phyloP scores from a whole-genome alignment of 1,284 basidiomycete species.

The Somion occarium region DNA sequence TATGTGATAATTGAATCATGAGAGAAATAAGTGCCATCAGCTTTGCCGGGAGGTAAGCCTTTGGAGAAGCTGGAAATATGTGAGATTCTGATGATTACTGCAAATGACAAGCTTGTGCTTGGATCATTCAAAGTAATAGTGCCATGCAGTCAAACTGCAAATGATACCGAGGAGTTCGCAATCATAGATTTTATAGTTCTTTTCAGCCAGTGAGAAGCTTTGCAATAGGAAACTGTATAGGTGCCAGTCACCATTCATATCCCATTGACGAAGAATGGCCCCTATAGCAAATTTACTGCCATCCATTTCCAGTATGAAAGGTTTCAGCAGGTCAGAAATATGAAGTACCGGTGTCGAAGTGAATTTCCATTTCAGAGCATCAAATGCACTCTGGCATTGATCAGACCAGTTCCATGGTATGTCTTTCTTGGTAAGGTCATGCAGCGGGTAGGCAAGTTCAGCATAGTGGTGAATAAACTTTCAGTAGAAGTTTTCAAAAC shows the following conservation, averaged over 20 bases:
- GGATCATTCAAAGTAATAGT: neutral
- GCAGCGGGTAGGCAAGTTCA: slow-evolving; percentile 25
- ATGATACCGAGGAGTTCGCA: neutral
- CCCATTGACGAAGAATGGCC: neutral
- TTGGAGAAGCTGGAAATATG: neutral
- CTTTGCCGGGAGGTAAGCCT: neutral
- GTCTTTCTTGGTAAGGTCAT: neutral
- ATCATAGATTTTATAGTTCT: neutral
- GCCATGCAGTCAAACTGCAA: neutral
- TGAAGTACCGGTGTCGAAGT: neutral
- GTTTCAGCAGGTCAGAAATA: neutral
- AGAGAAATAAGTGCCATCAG: neutral
- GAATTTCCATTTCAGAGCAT: neutral
- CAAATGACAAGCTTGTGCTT: neutral
- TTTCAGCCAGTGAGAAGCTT: neutral
- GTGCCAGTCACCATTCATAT: no score
- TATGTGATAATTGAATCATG: neutral
- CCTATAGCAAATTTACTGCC: neutral
- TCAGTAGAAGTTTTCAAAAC: slow-evolving; percentile 40
- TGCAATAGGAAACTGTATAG: neutral
- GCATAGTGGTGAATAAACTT: slow-evolving; percentile 37
- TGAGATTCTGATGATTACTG: neutral
- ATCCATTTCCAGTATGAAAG: slow-evolving; percentile 10
- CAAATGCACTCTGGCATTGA: neutral
- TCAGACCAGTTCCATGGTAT: neutral